Evolutionary conservation across 768 basidiomycete species (phyloP).

Genomic region (Inosperma sp.): DNA sequence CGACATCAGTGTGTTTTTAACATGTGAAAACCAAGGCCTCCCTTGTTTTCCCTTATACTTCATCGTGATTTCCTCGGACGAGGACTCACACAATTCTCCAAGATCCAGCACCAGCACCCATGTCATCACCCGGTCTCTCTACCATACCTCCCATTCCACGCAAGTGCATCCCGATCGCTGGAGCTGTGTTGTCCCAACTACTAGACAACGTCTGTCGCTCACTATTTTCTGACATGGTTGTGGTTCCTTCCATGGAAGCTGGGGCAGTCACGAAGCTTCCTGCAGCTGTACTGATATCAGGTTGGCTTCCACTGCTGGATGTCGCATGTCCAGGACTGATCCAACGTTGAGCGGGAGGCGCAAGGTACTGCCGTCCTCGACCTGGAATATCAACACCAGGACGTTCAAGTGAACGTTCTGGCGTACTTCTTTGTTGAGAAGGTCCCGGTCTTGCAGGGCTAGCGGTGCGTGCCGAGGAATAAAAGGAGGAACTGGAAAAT

Average conservation of each 20-base stretch:
- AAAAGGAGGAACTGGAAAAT: slow-evolving; percentile 18
- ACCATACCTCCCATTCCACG: slow-evolving; percentile 20
- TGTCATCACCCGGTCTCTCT: slow-evolving; percentile 21
- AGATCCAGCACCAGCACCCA: slow-evolving; percentile 20
- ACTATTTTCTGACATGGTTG: slow-evolving; percentile 49
- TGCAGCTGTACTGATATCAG: slow-evolving; percentile 65
- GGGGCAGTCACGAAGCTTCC: slow-evolving; percentile 67
- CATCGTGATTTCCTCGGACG: not conserved
- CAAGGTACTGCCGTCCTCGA: slow-evolving; percentile 19
- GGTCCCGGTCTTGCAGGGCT: slow-evolving; percentile 9
- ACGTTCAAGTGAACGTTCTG: slow-evolving; percentile 15
- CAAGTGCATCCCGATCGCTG: slow-evolving; percentile 11
- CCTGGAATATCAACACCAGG: slow-evolving; percentile 24
- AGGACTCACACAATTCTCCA: slow-evolving; percentile 22
- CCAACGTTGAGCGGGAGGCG: slow-evolving; percentile 18
- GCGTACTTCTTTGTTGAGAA: not conserved
- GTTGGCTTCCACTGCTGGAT: slow-evolving; percentile 36
- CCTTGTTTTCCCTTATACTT: not conserved
- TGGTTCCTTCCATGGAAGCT: slow-evolving; percentile 50
- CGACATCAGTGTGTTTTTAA: too few species aligned
- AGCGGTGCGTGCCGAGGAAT: slow-evolving; percentile 17
- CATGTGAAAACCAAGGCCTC: too few species aligned
- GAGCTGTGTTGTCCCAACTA: slow-evolving; percentile 39
- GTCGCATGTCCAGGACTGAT: slow-evolving; percentile 15
- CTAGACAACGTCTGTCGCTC: slow-evolving; percentile 36